Evolutionary conservation across 495 filamentous ascomycete genomes (phyloP).

Genomic region (Neurospora sp.): DNA sequence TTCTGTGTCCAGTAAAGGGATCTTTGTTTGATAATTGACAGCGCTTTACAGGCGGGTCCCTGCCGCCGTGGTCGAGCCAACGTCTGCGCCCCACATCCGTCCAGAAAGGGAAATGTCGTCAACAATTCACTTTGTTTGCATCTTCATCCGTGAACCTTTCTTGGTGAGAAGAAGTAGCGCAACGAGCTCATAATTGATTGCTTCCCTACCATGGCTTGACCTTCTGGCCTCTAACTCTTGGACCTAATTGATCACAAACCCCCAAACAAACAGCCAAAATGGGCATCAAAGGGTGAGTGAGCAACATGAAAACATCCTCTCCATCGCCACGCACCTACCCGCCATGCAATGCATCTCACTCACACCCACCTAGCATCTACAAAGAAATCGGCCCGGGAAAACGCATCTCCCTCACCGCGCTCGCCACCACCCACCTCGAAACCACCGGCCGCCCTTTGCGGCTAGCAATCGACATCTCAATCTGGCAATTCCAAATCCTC

Average conservation of each 20-base stretch:
- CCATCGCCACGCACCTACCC: too few relatives aligned
- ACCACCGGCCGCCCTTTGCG: conserved; percentile 61
- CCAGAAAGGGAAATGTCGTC: conserved; percentile 18
- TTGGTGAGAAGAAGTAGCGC: neutral
- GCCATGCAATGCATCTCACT: too few relatives aligned
- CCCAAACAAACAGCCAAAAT: conserved; percentile 21
- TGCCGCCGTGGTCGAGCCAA: neutral
- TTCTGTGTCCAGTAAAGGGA: too few relatives aligned
- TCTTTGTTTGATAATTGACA: neutral
- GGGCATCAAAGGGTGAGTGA: conserved; percentile 54
- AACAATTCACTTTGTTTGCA: conserved; percentile 13
- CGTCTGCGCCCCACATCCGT: neutral
- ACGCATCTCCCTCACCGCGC: conserved; percentile 71
- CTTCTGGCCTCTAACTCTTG: neutral
- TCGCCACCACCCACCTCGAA: conserved; percentile 67
- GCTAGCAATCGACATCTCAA: conserved; percentile 88
- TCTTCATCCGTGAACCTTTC: neutral
- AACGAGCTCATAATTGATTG: neutral
- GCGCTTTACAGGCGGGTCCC: neutral
- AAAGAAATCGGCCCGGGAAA: conserved; percentile 76
- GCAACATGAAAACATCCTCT: neutral
- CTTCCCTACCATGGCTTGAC: neutral
- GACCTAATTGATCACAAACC: neutral
- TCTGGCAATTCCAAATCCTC: conserved; percentile 95
- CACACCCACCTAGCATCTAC: conserved; percentile 53